Conservation (phyloP, 148 eudicot species). For the Talinum fruticosum region DNA sequence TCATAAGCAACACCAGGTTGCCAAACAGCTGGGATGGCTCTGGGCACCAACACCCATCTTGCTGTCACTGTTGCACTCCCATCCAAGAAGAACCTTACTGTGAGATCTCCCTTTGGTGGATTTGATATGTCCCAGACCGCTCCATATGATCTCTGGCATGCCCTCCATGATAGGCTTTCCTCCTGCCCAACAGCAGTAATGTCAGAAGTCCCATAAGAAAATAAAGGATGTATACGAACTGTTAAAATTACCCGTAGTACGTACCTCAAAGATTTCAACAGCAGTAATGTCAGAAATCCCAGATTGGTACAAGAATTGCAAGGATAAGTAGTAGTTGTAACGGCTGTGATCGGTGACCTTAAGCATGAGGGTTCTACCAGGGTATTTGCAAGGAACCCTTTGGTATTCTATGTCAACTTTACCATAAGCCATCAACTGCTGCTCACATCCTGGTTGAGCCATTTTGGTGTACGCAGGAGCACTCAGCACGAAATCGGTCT, state of each 20-base stretch:
- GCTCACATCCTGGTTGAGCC: conserved; percentile 43
- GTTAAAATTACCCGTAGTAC: too few relatives aligned
- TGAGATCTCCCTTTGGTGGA: conserved; percentile 49
- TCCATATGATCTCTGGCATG: conserved; percentile 51
- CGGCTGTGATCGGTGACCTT: conserved; percentile 48
- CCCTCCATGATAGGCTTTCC: conserved; percentile 55
- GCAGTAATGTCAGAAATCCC: conserved; percentile 46
- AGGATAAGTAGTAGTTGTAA: conserved; percentile 43
- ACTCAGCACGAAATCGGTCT: conserved; percentile 54
- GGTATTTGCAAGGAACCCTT: conserved; percentile 48
- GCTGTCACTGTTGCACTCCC: conserved; percentile 26
- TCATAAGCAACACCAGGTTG: conserved; percentile 38
- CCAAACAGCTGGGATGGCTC: conserved; percentile 39
- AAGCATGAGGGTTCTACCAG: conserved; percentile 40
- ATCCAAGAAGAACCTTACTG: conserved; percentile 36
- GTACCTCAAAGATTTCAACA: conserved; percentile 49
- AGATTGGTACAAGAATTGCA: conserved; percentile 39
- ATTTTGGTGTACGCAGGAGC: conserved; percentile 41
- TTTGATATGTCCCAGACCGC: conserved; percentile 62
- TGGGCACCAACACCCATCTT: conserved; percentile 34
- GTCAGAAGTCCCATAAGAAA: too few relatives aligned
- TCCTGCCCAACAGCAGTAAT: conserved; percentile 48
- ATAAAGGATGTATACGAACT: too few relatives aligned
- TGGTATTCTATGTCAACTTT: conserved; percentile 50
- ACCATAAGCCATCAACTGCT: conserved; percentile 44